Evolutionary conservation across 192 early-diverging fungal species (phyloP).

Genomic region (Funneliformis geosporum): DNA sequence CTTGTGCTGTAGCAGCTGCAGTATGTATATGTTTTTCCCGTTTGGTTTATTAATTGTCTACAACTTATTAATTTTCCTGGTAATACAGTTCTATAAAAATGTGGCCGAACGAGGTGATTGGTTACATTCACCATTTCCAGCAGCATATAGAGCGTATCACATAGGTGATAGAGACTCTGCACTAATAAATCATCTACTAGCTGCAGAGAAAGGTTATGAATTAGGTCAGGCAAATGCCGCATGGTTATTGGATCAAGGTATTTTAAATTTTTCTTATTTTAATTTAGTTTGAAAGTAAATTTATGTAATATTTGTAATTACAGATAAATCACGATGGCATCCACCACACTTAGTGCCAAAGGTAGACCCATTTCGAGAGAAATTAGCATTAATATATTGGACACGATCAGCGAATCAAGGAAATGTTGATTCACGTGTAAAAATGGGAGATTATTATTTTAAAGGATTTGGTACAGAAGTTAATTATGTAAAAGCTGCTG

Average conservation of each 20-base stretch:
- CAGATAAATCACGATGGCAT: conserved; percentile 33
- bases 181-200: conserved; percentile 72
- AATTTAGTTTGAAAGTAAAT: background rate
- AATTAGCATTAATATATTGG: conserved; percentile 85
- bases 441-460: conserved; percentile 93
- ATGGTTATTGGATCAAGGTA: conserved; percentile 77
- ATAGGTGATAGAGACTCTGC: conserved; percentile 71
- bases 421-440: conserved; percentile 85
- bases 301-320: background rate
- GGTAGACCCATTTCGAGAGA: conserved; percentile 36
- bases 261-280: background rate
- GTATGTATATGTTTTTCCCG: conserved; percentile 42
- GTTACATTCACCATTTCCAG: conserved; percentile 68
- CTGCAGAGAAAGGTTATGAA: conserved; percentile 89
- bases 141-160: conserved; percentile 56
- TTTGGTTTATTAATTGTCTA: background rate
- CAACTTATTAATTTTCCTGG: background rate
- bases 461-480: conserved; percentile 73
- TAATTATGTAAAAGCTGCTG: conserved; percentile 73
- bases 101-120: conserved; percentile 87
- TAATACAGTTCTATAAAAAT: conserved; percentile 65
- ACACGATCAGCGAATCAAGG: conserved; percentile 92
- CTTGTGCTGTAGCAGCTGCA: conserved; percentile 72
- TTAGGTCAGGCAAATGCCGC: conserved; percentile 89
- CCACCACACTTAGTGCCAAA: conserved; percentile 5